phyloP scores from a whole-genome alignment of 2,329 filamentous ascomycete species.

The Dactylonectria estremocensis region DNA sequence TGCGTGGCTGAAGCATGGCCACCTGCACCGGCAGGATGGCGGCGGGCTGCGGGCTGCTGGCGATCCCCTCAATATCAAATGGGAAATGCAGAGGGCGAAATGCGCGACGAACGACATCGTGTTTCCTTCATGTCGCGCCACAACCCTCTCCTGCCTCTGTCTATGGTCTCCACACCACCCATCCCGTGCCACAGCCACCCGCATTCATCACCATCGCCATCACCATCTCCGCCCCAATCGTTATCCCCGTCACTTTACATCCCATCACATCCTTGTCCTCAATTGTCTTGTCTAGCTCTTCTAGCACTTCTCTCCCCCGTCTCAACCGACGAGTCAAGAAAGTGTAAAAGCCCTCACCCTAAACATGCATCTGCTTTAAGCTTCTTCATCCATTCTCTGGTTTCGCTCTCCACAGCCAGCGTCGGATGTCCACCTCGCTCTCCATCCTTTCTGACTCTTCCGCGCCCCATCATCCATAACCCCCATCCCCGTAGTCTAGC shows the following conservation, averaged over 20 bases:
- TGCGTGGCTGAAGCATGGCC: slow-evolving; percentile 28
- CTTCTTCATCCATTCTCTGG: slow-evolving; percentile 30
- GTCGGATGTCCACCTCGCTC: slow-evolving; percentile 3
- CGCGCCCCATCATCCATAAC: slow-evolving; percentile 18
- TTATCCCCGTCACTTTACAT: not conserved
- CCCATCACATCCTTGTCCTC: slow-evolving; percentile 1
- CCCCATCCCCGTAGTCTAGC: slow-evolving; percentile 12
- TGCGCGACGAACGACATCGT: slow-evolving; percentile 31
- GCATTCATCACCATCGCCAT: slow-evolving; percentile 15
- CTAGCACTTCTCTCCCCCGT: slow-evolving; percentile 22
- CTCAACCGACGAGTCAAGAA: slow-evolving; percentile 19
- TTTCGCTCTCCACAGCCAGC: slow-evolving; percentile 4
- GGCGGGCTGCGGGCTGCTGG: not conserved
- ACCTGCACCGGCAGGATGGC: slow-evolving; percentile 7
- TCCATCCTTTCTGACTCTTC: slow-evolving; percentile 16
- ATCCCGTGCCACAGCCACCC: slow-evolving; percentile 21
- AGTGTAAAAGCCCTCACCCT: slow-evolving; percentile 29
- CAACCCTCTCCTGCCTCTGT: slow-evolving; percentile 10
- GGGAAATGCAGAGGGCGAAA: slow-evolving; percentile 12
- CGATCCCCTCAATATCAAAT: slow-evolving; percentile 15
- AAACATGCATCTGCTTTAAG: slow-evolving; percentile 33
- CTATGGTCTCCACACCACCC: not conserved
- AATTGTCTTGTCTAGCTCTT: not conserved
- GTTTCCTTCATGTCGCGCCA: slow-evolving; percentile 32
- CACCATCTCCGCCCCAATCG: not conserved